These are phyloP conservation scores for Argentina anserina DNA, from an alignment of 306 rosid genomes.

Conservation along the genomic window DNA sequence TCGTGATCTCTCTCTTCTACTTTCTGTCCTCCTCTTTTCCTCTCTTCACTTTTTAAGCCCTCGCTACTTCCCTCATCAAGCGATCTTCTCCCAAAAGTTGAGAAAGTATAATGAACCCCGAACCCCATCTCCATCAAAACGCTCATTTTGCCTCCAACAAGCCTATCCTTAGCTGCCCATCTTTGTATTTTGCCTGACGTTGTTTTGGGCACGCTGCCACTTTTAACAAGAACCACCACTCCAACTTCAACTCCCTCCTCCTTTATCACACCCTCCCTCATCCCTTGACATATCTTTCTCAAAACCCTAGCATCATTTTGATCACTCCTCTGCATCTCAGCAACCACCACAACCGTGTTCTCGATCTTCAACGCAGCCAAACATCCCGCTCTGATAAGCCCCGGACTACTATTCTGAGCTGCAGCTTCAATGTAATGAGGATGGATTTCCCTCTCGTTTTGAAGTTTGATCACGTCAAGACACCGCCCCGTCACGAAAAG, in stretches of 20 bases:
- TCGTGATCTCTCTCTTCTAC: conserved; percentile 7
- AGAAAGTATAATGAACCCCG: conserved; percentile 13
- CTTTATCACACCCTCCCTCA: conserved; percentile 31
- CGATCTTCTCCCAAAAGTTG: not conserved
- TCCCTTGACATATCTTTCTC: conserved; percentile 42
- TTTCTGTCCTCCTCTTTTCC: not conserved
- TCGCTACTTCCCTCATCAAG: not conserved
- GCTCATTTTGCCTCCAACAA: conserved; percentile 43
- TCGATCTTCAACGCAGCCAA: conserved; percentile 46
- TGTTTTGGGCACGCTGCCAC: conserved; percentile 62
- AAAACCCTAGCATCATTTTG: conserved; percentile 21
- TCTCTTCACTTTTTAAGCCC: not conserved
- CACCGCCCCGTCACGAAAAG: conserved; percentile 69
- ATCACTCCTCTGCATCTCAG: conserved; percentile 44
- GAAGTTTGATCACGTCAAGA: conserved; percentile 41
- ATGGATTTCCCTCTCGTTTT: conserved; percentile 39
- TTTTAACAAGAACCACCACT: conserved; percentile 55
- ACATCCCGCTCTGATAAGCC: conserved; percentile 63
- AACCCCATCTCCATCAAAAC: conserved; percentile 51
- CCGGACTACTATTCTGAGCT: conserved; percentile 39
- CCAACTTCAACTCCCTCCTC: conserved; percentile 55
- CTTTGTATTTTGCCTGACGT: conserved; percentile 74
- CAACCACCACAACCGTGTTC: conserved; percentile 37
- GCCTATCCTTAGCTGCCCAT: conserved; percentile 51
- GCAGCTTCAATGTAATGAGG: conserved; percentile 63